Percentiles rank a stretch among this genome's conserved stretches.
These are phyloP conservation scores for Botryotinia globosa DNA, from an alignment of 2,329 filamentous ascomycete species.

Conservation along the genomic window DNA sequence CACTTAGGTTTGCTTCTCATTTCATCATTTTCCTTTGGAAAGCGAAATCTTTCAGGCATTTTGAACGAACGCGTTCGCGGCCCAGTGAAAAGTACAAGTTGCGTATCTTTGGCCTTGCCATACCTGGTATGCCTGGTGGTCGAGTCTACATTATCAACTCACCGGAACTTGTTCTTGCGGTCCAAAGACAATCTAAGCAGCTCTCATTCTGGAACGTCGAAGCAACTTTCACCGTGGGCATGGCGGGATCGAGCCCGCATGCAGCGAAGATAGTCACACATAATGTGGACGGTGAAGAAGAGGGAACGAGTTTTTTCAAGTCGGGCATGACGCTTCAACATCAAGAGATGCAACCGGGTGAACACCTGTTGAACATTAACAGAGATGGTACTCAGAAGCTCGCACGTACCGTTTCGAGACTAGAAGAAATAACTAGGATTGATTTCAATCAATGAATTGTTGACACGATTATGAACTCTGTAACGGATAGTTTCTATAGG, in stretches of 20 bases:
- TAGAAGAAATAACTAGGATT: neutral
- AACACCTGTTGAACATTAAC: neutral
- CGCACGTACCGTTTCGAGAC: neutral
- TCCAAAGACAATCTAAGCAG: neutral
- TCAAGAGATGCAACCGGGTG: neutral
- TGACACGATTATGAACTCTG: neutral
- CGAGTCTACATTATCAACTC: constrained; percentile 11
- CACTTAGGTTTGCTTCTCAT: neutral
- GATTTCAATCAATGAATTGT: neutral
- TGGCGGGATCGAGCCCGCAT: neutral
- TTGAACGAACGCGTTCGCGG: neutral
- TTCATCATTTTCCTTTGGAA: neutral
- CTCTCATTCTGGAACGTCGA: constrained; percentile 5
- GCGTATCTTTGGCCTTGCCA: constrained; percentile 3
- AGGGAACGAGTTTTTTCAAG: neutral
- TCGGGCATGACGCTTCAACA: neutral
- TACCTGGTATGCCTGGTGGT: constrained; percentile 13
- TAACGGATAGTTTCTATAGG: neutral
- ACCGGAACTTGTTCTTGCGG: neutral
- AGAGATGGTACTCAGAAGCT: neutral
- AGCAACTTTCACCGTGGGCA: neutral
- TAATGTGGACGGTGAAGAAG: constrained; percentile 7
- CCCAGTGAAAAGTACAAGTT: constrained; percentile 1
- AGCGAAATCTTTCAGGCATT: neutral
- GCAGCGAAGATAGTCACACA: neutral